Conservation (phyloP, 1,284 basidiomycete species). For the Stygiomarasmius scandens region DNA sequence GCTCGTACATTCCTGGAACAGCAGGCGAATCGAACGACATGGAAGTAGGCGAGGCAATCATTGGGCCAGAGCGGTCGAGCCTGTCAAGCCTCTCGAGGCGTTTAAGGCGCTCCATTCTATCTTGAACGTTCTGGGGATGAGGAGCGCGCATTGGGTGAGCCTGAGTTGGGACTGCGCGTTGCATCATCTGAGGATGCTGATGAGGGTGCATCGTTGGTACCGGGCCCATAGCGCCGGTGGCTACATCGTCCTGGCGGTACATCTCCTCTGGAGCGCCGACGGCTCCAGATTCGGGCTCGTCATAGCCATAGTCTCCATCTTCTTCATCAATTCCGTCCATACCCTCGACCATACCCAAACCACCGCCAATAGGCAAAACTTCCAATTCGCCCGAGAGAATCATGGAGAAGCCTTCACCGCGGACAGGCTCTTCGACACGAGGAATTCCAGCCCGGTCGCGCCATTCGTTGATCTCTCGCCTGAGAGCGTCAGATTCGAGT, state of each 20-base stretch:
- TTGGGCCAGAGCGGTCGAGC: not conserved
- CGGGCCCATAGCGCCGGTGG: no score
- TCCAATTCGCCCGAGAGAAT: constrained; percentile 71
- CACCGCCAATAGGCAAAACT: constrained; percentile 41
- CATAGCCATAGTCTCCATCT: not conserved
- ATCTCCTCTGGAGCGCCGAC: not conserved
- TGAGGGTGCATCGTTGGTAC: not conserved
- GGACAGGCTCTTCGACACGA: constrained; percentile 67
- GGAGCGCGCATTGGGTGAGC: no score
- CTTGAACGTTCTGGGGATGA: not conserved
- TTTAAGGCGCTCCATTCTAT: not conserved
- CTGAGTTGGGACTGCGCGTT: not conserved
- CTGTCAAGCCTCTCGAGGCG: not conserved
- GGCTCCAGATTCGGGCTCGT: not conserved
- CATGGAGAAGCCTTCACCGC: constrained; percentile 70
- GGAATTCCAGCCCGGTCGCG: constrained; percentile 72
- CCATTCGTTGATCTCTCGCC: constrained; percentile 88
- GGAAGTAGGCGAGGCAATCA: constrained; percentile 14
- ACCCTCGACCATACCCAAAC: not conserved
- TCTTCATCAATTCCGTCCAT: not conserved
- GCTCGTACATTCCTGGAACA: constrained; percentile 6
- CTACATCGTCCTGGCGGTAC: not conserved
- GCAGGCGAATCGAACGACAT: constrained; percentile 15
- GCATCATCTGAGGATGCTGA: not conserved
- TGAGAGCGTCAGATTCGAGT: constrained; percentile 77